Conservation (phyloP, 2,329 filamentous ascomycete species). For the Aaosphaeria arxii region DNA sequence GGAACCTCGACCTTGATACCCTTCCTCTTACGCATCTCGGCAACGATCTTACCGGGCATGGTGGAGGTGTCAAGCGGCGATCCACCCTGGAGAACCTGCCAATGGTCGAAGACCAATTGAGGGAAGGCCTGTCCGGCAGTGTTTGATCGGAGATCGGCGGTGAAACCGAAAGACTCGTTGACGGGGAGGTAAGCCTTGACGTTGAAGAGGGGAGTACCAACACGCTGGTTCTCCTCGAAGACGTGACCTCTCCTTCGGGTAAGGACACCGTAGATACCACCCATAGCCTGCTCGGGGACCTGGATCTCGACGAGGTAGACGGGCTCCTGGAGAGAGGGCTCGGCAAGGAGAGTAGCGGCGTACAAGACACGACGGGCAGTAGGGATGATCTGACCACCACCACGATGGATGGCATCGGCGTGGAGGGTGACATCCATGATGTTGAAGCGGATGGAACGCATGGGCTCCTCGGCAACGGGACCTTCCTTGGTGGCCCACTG, state of each 20-base stretch:
- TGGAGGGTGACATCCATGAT: conserved; percentile 99
- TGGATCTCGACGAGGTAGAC: conserved; percentile 99
- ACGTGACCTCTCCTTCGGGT: conserved; percentile 98
- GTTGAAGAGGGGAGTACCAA: conserved; percentile 98
- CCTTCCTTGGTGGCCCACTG: conserved; percentile 99
- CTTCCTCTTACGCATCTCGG: conserved; percentile 97
- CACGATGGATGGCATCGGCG: conserved; percentile 99
- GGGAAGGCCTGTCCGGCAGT: conserved; percentile 99
- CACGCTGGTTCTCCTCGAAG: conserved; percentile 96
- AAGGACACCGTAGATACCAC: conserved; percentile 99
- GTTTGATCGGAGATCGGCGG: conserved; percentile 87
- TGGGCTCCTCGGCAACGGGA: conserved; percentile 95
- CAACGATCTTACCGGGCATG: conserved; percentile 80
- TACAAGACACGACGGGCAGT: conserved; percentile 97
- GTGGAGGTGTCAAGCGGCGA: conserved; percentile 79
- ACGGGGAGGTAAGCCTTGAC: conserved; percentile 97
- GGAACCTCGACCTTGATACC: conserved; percentile 97
- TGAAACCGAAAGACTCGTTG: conserved; percentile 99
- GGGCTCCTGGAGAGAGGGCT: conserved; percentile 90
- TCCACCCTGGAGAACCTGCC: conserved; percentile 93
- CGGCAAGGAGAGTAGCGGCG: conserved; percentile 84
- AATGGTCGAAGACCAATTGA: conserved; percentile 98
- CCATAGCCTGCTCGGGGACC: conserved; percentile 97
- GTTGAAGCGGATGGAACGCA: conserved; percentile 97
- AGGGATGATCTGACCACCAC: conserved; percentile 98